These are phyloP conservation scores for Coemansia sp. DNA, from an alignment of 192 early-diverging fungal species.

Conservation along the genomic window DNA sequence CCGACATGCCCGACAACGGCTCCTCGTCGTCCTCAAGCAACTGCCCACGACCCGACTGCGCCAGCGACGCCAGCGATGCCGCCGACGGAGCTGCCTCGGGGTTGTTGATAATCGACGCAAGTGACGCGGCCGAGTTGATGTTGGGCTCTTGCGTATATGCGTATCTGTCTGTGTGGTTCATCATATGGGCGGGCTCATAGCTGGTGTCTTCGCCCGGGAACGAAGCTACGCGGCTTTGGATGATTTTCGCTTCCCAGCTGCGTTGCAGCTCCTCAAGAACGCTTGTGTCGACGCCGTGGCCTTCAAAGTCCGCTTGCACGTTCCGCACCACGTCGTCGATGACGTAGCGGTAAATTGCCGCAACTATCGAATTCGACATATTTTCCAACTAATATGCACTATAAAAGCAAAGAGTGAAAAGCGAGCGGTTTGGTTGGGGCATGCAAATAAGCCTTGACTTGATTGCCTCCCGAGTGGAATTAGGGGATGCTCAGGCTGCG, in stretches of 20 bases:
- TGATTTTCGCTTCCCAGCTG: constrained; percentile 64
- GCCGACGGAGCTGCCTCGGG: constrained; percentile 46
- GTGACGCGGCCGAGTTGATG: constrained; percentile 51
- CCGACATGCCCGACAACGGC: constrained; percentile 1
- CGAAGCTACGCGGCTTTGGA: constrained; percentile 52
- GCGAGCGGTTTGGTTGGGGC: not conserved
- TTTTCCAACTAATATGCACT: not conserved
- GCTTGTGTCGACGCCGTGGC: constrained; percentile 84
- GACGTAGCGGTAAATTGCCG: constrained; percentile 76
- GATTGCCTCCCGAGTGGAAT: not conserved
- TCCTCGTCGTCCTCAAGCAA: constrained; percentile 47
- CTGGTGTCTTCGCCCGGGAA: constrained; percentile 46
- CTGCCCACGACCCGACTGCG: constrained; percentile 47
- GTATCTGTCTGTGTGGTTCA: constrained; percentile 6
- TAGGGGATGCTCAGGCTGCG: not conserved
- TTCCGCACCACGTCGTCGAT: constrained; percentile 94
- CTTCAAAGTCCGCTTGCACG: constrained; percentile 82
- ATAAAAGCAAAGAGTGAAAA: constrained; percentile 3
- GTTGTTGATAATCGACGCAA: constrained; percentile 54
- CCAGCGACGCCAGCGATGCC: constrained; percentile 54
- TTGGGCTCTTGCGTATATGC: constrained; percentile 13
- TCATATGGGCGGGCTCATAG: not conserved
- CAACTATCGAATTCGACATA: constrained; percentile 55
- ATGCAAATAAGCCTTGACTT: not conserved
- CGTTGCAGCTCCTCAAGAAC: constrained; percentile 84